Conservation (phyloP, 1,284 basidiomycete genomes). For the Peniophora sp. region DNA sequence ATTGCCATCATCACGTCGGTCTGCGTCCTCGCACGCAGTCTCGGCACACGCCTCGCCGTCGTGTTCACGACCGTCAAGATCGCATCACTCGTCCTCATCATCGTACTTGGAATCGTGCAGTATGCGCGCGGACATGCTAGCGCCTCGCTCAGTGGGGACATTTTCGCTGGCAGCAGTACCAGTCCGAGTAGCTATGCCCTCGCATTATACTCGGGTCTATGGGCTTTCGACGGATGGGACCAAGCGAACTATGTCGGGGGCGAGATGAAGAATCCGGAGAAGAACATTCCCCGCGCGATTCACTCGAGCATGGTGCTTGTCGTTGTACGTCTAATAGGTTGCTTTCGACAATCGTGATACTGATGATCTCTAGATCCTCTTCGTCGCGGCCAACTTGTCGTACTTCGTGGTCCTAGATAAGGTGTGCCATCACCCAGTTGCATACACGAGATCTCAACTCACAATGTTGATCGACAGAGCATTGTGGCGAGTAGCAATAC, state of each 20-base stretch:
- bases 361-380: slow-evolving; percentile 43
- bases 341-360: not conserved
- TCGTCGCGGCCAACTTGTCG: slow-evolving; percentile 78
- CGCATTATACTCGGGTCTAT: slow-evolving; percentile 91
- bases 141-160: slow-evolving; percentile 49
- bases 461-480: slow-evolving; percentile 24
- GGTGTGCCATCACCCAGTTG: slow-evolving; percentile 28
- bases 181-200: slow-evolving; percentile 85
- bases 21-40: slow-evolving; percentile 71
- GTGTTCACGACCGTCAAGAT: slow-evolving; percentile 87
- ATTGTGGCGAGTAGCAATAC: slow-evolving; percentile 81
- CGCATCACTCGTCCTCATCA: slow-evolving; percentile 50
- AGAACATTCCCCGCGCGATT: slow-evolving; percentile 85
- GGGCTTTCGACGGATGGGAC: slow-evolving; percentile 96
- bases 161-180: slow-evolving; percentile 71
- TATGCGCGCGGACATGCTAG: slow-evolving; percentile 62
- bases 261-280: slow-evolving; percentile 80
- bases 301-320: slow-evolving; percentile 83
- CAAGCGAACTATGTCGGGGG: slow-evolving; percentile 88
- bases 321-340: slow-evolving; percentile 35
- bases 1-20: slow-evolving; percentile 67
- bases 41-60: slow-evolving; percentile 79
- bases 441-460: not conserved
- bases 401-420: slow-evolving; percentile 94
- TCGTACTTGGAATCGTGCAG: slow-evolving; percentile 68